Conservation (phyloP, 73 alveolate genomes). For the Vitrella brassicaformis region DNA sequence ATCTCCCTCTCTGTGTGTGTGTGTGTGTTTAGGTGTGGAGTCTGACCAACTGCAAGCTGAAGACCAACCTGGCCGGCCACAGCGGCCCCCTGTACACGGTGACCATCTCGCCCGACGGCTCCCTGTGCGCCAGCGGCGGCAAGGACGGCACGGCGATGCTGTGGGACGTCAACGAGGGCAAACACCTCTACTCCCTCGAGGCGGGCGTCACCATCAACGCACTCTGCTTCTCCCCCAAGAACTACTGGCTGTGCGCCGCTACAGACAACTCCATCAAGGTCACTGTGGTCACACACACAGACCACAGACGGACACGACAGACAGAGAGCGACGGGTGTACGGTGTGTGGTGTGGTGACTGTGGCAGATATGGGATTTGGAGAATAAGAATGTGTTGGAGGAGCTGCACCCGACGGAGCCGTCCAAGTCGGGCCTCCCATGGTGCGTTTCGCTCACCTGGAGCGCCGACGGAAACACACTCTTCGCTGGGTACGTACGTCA, state of each 20-base stretch:
- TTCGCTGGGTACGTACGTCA: conserved; percentile 12
- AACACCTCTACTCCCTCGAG: conserved; percentile 67
- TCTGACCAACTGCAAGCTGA: conserved; percentile 60
- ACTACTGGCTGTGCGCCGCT: conserved; percentile 73
- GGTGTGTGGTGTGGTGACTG: background rate
- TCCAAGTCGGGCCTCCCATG: conserved; percentile 38
- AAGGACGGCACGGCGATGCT: conserved; percentile 86
- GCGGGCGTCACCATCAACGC: conserved; percentile 66
- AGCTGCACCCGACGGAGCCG: conserved; percentile 28
- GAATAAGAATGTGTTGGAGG: conserved; percentile 34
- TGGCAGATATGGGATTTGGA: conserved; percentile 25
- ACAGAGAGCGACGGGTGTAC: background rate
- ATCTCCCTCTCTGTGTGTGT: background rate
- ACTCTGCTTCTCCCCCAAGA: conserved; percentile 70
- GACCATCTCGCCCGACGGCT: conserved; percentile 62
- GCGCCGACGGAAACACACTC: conserved; percentile 33
- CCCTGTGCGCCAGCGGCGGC: conserved; percentile 89
- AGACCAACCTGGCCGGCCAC: conserved; percentile 77
- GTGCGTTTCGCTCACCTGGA: conserved; percentile 26
- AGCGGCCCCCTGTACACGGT: conserved; percentile 58
- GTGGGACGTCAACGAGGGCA: conserved; percentile 85
- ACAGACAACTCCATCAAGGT: conserved; percentile 70
- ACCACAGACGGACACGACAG: too few relatives aligned
- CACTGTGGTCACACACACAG: too few relatives aligned
- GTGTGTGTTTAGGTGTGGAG: conserved; percentile 38